These are phyloP conservation scores for Apiospora koreana DNA, from an alignment of 2,329 filamentous ascomycete species.

Conservation along the genomic window DNA sequence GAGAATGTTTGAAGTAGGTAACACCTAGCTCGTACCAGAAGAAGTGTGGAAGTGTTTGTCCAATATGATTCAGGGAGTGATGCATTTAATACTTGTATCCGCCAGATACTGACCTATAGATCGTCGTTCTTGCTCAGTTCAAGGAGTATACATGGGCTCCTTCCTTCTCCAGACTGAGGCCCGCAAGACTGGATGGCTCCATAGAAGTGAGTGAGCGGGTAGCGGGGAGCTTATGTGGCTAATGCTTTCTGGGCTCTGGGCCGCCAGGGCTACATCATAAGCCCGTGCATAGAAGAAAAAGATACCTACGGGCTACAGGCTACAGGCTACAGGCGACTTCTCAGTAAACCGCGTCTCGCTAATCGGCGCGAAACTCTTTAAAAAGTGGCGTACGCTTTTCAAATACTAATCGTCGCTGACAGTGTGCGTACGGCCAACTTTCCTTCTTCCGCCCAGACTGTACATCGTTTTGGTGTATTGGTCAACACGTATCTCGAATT, in stretches of 20 bases:
- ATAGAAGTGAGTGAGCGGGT: not conserved
- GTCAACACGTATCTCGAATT: not conserved
- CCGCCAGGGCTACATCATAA: not conserved
- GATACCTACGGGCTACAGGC: not conserved
- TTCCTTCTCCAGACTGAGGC: not conserved
- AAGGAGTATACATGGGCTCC: not conserved
- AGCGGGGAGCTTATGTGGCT: not conserved
- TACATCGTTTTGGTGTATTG: not conserved
- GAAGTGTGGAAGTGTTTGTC: too few species aligned
- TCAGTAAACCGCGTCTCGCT: not conserved
- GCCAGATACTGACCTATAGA: too few species aligned
- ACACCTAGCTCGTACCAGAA: too few species aligned
- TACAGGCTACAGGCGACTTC: not conserved
- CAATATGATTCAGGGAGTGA: too few species aligned
- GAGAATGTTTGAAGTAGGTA: too few species aligned
- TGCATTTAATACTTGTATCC: too few species aligned
- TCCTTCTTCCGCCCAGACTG: not conserved
- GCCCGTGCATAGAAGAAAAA: not conserved
- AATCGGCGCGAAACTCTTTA: slow-evolving; percentile 1
- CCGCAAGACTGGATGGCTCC: not conserved
- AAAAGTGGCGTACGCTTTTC: not conserved
- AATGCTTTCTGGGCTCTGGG: not conserved
- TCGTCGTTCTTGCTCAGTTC: too few species aligned
- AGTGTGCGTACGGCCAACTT: not conserved
- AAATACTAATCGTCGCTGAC: not conserved